phyloP scores from a whole-genome alignment of 139 green algal genomes.

The Micractinium sp. region DNA sequence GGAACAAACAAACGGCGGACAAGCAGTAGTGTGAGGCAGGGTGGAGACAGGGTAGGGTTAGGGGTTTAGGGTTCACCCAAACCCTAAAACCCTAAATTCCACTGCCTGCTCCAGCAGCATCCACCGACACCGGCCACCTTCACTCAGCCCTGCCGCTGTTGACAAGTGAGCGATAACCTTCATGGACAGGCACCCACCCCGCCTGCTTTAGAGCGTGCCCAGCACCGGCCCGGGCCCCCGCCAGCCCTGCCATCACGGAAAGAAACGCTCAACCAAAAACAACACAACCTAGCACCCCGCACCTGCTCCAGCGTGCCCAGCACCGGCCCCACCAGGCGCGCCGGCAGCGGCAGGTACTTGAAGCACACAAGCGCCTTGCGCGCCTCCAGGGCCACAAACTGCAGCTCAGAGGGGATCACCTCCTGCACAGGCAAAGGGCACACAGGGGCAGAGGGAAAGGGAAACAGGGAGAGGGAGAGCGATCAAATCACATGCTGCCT shows the following conservation, averaged over 20 bases:
- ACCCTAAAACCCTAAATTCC: too few relatives aligned
- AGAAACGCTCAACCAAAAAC: background rate
- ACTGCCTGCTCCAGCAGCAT: too few relatives aligned
- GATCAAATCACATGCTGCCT: conserved; percentile 18
- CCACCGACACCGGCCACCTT: too few relatives aligned
- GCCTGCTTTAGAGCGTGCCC: background rate
- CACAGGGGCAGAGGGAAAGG: background rate
- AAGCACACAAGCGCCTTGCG: conserved; percentile 59
- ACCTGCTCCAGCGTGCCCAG: conserved; percentile 39
- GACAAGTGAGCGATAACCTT: too few relatives aligned
- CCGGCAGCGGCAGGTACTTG: conserved; percentile 73
- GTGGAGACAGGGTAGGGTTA: too few relatives aligned
- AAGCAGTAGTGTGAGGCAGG: too few relatives aligned
- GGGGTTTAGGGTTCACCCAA: too few relatives aligned
- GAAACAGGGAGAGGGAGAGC: background rate
- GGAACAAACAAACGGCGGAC: too few relatives aligned
- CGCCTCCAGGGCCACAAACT: conserved; percentile 67
- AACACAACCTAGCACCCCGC: background rate
- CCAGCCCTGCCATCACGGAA: background rate
- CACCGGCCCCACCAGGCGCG: conserved; percentile 31
- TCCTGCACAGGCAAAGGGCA: background rate
- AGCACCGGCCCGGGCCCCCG: conserved; percentile 9
- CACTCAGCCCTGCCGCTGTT: too few relatives aligned
- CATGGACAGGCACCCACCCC: background rate
- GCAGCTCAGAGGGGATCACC: conserved; percentile 70